Evolutionary conservation across 129 eudicot species (phyloP).

Genomic region (Artemisia argyi): DNA sequence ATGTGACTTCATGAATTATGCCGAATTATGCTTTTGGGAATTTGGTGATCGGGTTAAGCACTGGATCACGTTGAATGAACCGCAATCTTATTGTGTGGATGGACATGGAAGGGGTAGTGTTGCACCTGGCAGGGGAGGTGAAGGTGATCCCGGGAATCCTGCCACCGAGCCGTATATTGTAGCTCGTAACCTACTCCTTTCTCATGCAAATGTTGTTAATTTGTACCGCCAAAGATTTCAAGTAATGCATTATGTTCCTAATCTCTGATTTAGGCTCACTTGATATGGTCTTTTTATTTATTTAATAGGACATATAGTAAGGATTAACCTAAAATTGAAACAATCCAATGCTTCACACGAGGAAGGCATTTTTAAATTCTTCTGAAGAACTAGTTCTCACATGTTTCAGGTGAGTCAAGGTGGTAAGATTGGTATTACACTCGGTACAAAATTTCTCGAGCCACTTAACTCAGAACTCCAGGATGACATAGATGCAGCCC

Average conservation of each 20-base stretch:
- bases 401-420: constrained; percentile 26
- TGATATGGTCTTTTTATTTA: neutral
- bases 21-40: constrained; percentile 33
- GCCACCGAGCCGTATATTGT: constrained; percentile 30
- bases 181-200: constrained; percentile 26
- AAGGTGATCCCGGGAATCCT: constrained; percentile 25
- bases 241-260: constrained; percentile 3
- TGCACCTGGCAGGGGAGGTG: constrained; percentile 30
- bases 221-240: constrained; percentile 26
- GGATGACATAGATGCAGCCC: constrained; percentile 32
- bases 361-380: neutral
- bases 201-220: constrained; percentile 23
- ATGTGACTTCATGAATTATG: constrained; percentile 25
- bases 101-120: constrained; percentile 22
- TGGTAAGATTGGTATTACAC: constrained; percentile 30
- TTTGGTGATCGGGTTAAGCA: constrained; percentile 40
- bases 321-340: neutral
- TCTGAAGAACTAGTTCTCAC: neutral
- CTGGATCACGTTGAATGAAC: constrained; percentile 36
- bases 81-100: constrained; percentile 18
- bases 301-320: neutral
- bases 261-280: neutral
- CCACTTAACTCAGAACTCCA: constrained; percentile 19
- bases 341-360: neutral
- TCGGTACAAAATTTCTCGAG: constrained; percentile 21